Percentiles rank a stretch among this genome's conserved stretches.
These are phyloP conservation scores for Calonectria honghensis DNA, from an alignment of 2,329 filamentous ascomycete species.

Conservation along the genomic window DNA sequence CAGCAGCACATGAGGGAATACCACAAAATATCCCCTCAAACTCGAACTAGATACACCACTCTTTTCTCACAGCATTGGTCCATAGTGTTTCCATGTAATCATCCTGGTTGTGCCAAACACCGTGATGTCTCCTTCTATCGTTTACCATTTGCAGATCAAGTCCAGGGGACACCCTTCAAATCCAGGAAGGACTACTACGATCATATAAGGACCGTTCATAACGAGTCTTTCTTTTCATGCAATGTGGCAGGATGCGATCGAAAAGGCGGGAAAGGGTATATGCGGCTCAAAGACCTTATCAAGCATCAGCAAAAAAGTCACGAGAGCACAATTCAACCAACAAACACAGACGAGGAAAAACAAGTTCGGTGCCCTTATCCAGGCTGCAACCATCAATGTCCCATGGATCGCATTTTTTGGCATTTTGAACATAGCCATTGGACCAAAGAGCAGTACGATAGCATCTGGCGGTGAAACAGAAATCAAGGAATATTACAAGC, in stretches of 20 bases:
- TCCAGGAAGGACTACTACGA: background rate
- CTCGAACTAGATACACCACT: background rate
- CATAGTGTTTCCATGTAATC: background rate
- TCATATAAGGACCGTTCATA: constrained; percentile 8
- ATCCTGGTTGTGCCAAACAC: constrained; percentile 1
- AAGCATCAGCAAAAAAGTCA: constrained; percentile 12
- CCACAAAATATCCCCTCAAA: background rate
- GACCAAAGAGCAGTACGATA: background rate
- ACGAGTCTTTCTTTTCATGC: background rate
- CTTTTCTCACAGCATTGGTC: background rate
- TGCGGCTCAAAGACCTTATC: background rate
- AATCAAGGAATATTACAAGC: background rate
- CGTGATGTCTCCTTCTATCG: constrained; percentile 2
- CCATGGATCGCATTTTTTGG: background rate
- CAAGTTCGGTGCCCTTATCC: background rate
- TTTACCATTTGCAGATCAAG: background rate
- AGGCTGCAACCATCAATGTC: background rate
- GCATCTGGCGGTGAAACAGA: background rate
- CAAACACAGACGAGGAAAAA: too few species aligned
- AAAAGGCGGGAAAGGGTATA: constrained; percentile 6
- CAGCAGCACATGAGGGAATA: constrained; percentile 14
- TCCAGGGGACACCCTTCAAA: background rate
- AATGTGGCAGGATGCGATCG: background rate
- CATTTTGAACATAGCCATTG: background rate
- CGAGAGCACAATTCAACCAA: background rate